These are phyloP conservation scores for Penicillium paneum DNA, from an alignment of 2,329 filamentous ascomycete genomes.

Conservation along the genomic window DNA sequence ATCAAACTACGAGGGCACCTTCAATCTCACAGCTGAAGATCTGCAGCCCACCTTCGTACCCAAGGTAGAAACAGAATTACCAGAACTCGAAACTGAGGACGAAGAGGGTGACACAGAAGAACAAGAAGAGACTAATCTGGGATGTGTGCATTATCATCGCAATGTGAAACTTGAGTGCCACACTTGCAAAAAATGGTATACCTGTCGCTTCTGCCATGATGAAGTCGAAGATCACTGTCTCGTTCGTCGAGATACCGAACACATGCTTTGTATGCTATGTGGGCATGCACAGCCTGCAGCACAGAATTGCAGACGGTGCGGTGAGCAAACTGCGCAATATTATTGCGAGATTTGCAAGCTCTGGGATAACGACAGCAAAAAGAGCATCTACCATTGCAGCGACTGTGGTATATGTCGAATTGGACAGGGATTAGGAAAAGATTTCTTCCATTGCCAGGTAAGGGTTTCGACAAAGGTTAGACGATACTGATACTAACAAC, in stretches of 20 bases:
- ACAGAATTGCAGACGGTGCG: conserved; percentile 75
- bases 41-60: conserved; percentile 66
- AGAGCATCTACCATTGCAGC: conserved; percentile 91
- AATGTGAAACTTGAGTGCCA: conserved; percentile 96
- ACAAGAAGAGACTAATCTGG: conserved; percentile 57
- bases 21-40: conserved; percentile 53
- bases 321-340: conserved; percentile 75
- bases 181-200: conserved; percentile 87
- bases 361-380: conserved; percentile 90
- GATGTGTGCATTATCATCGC: conserved; percentile 88
- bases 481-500: conserved; percentile 15
- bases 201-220: conserved; percentile 93
- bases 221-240: conserved; percentile 73
- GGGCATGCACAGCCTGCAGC: conserved; percentile 76
- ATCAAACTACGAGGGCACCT: conserved; percentile 31
- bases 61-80: conserved; percentile 29
- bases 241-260: conserved; percentile 76
- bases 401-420: conserved; percentile 95
- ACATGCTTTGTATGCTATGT: conserved; percentile 98
- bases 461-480: conserved; percentile 17
- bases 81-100: conserved; percentile 21
- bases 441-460: conserved; percentile 98
- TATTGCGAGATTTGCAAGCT: conserved; percentile 94
- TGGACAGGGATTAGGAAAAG: conserved; percentile 86
- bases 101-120: conserved; percentile 48